Percentiles rank a stretch among this genome's conserved stretches.
phyloP scores from a whole-genome alignment of 148 eudicot genomes.

The Rhododendron molle region DNA sequence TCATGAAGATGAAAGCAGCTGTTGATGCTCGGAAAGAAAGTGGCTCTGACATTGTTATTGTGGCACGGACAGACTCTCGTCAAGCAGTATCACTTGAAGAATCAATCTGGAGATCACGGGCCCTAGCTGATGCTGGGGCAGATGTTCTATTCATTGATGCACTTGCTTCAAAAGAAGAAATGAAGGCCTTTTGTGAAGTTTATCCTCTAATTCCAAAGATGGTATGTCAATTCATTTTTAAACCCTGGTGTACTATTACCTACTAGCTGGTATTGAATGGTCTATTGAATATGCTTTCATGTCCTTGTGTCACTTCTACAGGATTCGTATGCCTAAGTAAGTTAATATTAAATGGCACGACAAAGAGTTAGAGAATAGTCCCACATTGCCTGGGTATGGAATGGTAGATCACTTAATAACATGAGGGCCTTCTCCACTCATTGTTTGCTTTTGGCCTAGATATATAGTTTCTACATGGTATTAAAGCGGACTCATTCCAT shows the following conservation, averaged over 20 bases:
- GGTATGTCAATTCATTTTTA: slow-evolving; percentile 31
- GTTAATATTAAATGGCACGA: not conserved
- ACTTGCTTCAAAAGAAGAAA: slow-evolving; percentile 80
- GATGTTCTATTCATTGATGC: slow-evolving; percentile 94
- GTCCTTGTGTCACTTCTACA: not conserved
- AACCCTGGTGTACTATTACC: not conserved
- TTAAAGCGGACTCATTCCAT: too few species aligned
- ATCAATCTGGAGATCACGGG: slow-evolving; percentile 75
- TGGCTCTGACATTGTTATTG: slow-evolving; percentile 90
- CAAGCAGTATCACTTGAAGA: slow-evolving; percentile 91
- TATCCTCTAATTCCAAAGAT: slow-evolving; percentile 75
- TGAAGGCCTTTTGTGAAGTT: slow-evolving; percentile 67
- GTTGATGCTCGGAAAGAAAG: slow-evolving; percentile 87
- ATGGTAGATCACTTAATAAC: not conserved
- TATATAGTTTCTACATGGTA: not conserved
- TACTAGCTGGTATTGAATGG: not conserved
- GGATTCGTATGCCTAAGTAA: not conserved
- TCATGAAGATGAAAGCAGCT: slow-evolving; percentile 90
- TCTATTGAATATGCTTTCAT: not conserved
- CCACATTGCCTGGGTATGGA: not conserved
- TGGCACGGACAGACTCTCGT: slow-evolving; percentile 95
- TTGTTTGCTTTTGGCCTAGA: not conserved
- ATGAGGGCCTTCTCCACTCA: not conserved
- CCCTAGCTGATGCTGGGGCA: slow-evolving; percentile 90
- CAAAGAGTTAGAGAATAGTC: not conserved